Conservation (phyloP, 345 rosid genomes). For the Eucalyptus pauciflora region DNA sequence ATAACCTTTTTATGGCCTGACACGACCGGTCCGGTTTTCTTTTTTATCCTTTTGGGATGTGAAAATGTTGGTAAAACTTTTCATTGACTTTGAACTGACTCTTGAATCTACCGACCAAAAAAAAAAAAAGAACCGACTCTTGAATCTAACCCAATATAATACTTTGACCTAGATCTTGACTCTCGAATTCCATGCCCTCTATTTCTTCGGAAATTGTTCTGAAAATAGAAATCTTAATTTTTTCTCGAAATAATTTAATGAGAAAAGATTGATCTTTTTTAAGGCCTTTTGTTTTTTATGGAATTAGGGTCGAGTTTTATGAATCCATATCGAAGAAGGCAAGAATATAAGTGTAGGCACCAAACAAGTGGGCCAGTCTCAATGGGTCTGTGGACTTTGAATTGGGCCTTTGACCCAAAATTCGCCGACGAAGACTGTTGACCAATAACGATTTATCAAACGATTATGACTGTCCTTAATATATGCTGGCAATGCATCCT, state of each 20-base stretch:
- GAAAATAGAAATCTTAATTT: background rate
- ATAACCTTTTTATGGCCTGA: background rate
- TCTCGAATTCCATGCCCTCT: background rate
- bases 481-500: background rate
- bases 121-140: background rate
- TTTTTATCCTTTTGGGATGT: background rate
- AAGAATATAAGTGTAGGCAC: background rate
- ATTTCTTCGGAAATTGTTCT: background rate
- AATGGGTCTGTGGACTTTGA: background rate
- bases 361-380: background rate
- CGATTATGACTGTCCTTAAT: background rate
- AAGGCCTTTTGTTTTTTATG: background rate
- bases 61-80: background rate
- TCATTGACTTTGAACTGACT: background rate
- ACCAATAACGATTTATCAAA: background rate
- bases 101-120: background rate
- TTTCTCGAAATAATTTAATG: background rate
- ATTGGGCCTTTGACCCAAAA: background rate
- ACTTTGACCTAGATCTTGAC: background rate
- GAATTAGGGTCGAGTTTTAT: background rate
- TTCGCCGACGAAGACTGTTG: background rate
- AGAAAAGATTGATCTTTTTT: background rate
- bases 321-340: background rate
- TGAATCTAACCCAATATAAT: background rate
- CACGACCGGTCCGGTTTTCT: fast-evolving